A percentile compares a stretch with the other conserved stretches of the same genome.
Conservation (phyloP, 2,329 filamentous ascomycete species). For the Aureobasidium sp. region DNA sequence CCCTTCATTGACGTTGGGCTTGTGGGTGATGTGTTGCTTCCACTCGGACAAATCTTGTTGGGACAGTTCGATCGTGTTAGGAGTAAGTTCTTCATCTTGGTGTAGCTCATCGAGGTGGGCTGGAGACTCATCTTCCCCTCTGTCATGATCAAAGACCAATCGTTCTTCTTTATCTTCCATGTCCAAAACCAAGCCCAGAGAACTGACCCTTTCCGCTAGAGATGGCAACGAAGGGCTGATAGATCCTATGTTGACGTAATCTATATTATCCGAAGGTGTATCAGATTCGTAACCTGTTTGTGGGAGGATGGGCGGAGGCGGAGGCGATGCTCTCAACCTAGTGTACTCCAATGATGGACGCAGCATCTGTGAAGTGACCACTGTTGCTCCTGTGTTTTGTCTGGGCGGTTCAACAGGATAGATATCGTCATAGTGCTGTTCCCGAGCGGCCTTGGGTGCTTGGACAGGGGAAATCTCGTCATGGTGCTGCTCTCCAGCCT, state of each 20-base stretch:
- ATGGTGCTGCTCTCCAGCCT: neutral
- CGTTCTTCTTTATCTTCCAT: neutral
- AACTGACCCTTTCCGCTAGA: neutral
- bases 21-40: neutral
- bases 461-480: neutral
- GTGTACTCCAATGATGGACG: neutral
- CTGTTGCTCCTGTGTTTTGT: neutral
- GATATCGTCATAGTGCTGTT: too few relatives aligned
- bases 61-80: neutral
- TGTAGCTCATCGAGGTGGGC: neutral
- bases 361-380: neutral
- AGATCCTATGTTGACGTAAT: neutral
- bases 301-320: conserved; percentile 50
- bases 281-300: conserved; percentile 30
- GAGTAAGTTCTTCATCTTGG: neutral
- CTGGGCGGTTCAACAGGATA: too few relatives aligned
- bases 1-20: neutral
- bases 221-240: neutral
- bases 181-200: conserved; percentile 28
- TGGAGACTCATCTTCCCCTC: neutral
- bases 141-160: neutral
- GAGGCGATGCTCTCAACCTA: conserved; percentile 26
- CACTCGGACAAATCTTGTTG: neutral
- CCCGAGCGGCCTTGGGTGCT: neutral
- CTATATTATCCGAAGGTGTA: neutral